Base-by-base conservation (phyloP, 148 eudicot species). In the Pouteria glomerata region DNA sequence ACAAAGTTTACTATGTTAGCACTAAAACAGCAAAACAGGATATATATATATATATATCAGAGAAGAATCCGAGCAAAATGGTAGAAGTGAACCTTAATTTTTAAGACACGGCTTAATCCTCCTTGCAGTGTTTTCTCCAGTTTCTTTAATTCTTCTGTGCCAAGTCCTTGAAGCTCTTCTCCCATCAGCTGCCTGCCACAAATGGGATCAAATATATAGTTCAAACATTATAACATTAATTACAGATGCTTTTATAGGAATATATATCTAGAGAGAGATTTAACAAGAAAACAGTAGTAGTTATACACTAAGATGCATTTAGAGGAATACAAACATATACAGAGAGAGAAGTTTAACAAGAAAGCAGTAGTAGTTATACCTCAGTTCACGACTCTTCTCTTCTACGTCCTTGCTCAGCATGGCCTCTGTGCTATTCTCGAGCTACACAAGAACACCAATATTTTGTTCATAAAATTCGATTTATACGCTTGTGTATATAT, bases 131-230 rank as follows among this genome's bases (percentile, higher is more conserved):
- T 12, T 53, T 70, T 81, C 74, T 84, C 87, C 3, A 84, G 73
- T 71, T 66, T 81, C 69, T 63, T 56, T 55, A 84, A 52, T 19
- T 81, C 84, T 35, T 73, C 76, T 47, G 70, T 13, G 55, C 71
- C 55, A 41, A 84, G 87, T 39, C 78, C 87, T 13, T 81, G 71
- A 14, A 84, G 84, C 41, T 84, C 84, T 73, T 84, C 87, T 63
- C 87, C 87, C 39, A 52, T 72, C 24, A 84, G 77, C 10, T 73
- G 80, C 78, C 87, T 84, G 33, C 16, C n/a, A n/a, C n/a, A n/a
- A n/a, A n/a, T n/a, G n/a, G n/a, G n/a, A n/a, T n/a, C n/a, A n/a
- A n/a, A n/a, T n/a, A n/a, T n/a, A n/a, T n/a, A n/a, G n/a, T n/a
- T n/a, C n/a, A n/a, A n/a, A n/a, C n/a, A n/a, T n/a, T n/a, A n/a